Base-by-base conservation (phyloP, 1,284 basidiomycete species). In the Ceratobasidium sp. region DNA sequence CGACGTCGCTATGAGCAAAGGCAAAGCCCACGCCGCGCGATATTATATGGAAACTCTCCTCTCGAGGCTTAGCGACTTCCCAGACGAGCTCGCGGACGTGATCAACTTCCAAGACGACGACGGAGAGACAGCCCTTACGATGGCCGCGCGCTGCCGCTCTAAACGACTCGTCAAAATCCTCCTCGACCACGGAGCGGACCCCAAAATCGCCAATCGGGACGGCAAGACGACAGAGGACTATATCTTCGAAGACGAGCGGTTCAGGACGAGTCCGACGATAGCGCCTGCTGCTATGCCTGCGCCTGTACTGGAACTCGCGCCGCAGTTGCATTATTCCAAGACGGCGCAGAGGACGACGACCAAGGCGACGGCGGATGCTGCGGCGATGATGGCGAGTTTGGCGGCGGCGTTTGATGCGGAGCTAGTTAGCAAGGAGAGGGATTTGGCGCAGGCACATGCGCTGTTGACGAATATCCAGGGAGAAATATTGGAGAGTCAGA, bases 161-260 rank as follows among this genome's bases (percentile, higher is more conserved):
- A 88, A 93, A 76, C 91, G 92, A 77, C 84, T 99, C 77, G 95
- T 99, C 22, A 87, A 93, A 79, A 92, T 95, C 29, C 84, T 99
- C 76, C 81, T 99, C 75, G 97, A 99, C 79, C 95, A 96, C 7
- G 96, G 96, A 8, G 98, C 97, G 1, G 97, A 98, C 83, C 91
- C 94, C 79, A 88, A 91, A 79, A 86, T 96, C 75, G 89, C 93
- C n/a, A 99, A 99, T n/a, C n/a, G 92, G 76, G 98, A 99, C 80
- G 95, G 96, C 75, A 99, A 99, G 86, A 97, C 92, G 77, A 95
- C 98, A 9, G 98, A 99, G 84, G 98, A 99, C 82, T 99, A 99
- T 81, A 99, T 99, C 77, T 88, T 99, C 48, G 98, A 99, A 82
- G 98, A 99, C 82, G 98, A 99, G 82, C 91, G 97, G 48, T 99